A percentile compares a stretch with the other conserved stretches of the same genome.
Evolutionary conservation across 371 early-diverging fungal genomes (phyloP).

Genomic region (Mucor irregularis): DNA sequence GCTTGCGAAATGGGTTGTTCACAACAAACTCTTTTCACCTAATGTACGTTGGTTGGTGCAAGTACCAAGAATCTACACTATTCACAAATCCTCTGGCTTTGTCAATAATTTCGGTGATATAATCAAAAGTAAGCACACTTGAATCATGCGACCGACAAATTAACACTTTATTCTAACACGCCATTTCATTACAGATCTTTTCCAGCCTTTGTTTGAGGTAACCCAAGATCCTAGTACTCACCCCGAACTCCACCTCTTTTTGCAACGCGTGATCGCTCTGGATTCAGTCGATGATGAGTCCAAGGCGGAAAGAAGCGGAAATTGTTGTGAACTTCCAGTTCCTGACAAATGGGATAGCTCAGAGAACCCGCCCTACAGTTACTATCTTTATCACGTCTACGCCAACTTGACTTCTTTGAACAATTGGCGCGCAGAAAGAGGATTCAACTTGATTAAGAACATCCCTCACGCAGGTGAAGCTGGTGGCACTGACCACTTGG

Average conservation of each 20-base stretch:
- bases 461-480: slow-evolving; percentile 98
- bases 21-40: slow-evolving; percentile 88
- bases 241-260: slow-evolving; percentile 90
- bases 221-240: slow-evolving; percentile 82
- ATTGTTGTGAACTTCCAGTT: slow-evolving; percentile 83
- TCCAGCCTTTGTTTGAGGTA: slow-evolving; percentile 93
- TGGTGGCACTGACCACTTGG: slow-evolving; percentile 97
- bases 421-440: slow-evolving; percentile 76
- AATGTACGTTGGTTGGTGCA: slow-evolving; percentile 98
- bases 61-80: slow-evolving; percentile 92
- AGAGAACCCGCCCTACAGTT: slow-evolving; percentile 96
- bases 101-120: slow-evolving; percentile 83
- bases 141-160: too few species aligned
- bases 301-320: slow-evolving; percentile 84
- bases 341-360: slow-evolving; percentile 81
- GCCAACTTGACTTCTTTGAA: slow-evolving; percentile 90
- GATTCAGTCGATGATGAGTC: slow-evolving; percentile 99
- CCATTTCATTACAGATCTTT: slow-evolving; percentile 64
- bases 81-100: slow-evolving; percentile 75
- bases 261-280: slow-evolving; percentile 95
- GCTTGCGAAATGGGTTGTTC: slow-evolving; percentile 92
- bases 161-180: neutral
- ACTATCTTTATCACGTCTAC: slow-evolving; percentile 96
- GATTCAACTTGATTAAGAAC: slow-evolving; percentile 92
- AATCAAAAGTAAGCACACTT: slow-evolving; percentile 72